Conservation (phyloP, 306 rosid genomes). For the Sophora flavescens region DNA sequence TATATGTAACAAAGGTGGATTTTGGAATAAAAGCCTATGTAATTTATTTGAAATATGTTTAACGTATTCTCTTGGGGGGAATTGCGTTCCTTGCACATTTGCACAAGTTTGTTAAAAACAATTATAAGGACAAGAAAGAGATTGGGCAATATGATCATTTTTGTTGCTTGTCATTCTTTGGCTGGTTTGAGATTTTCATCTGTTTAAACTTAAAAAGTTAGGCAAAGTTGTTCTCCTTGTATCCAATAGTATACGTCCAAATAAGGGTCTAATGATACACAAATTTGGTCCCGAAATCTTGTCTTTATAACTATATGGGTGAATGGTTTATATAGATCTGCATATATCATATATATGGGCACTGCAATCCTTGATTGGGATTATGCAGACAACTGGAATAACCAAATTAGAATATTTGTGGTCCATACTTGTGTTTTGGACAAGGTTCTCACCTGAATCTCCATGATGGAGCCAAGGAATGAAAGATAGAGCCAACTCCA, state of each 20-base stretch:
- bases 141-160: slow-evolving; percentile 32
- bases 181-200: slow-evolving; percentile 37
- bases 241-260: slow-evolving; percentile 44
- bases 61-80: slow-evolving; percentile 28
- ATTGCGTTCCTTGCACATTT: slow-evolving; percentile 38
- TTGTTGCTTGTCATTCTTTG: slow-evolving; percentile 40
- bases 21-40: slow-evolving; percentile 12
- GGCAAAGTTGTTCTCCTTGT: slow-evolving; percentile 17
- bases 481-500: slow-evolving; percentile 43
- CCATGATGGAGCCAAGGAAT: slow-evolving; percentile 54
- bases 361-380: slow-evolving; percentile 46
- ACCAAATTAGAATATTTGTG: slow-evolving; percentile 53
- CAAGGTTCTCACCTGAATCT: slow-evolving; percentile 57
- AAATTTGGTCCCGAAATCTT: slow-evolving; percentile 50
- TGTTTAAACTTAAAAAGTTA: slow-evolving; percentile 31
- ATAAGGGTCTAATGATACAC: slow-evolving; percentile 48
- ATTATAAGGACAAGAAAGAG: slow-evolving; percentile 37
- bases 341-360: slow-evolving; percentile 33
- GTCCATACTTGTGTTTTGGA: slow-evolving; percentile 52
- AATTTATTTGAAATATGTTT: slow-evolving; percentile 25
- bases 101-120: slow-evolving; percentile 45
- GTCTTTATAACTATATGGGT: slow-evolving; percentile 33
- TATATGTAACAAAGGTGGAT: slow-evolving; percentile 7
- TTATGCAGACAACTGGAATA: slow-evolving; percentile 48
- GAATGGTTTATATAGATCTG: slow-evolving; percentile 29